Conservation (phyloP, 345 rosid species). For the Clausena lansium region DNA sequence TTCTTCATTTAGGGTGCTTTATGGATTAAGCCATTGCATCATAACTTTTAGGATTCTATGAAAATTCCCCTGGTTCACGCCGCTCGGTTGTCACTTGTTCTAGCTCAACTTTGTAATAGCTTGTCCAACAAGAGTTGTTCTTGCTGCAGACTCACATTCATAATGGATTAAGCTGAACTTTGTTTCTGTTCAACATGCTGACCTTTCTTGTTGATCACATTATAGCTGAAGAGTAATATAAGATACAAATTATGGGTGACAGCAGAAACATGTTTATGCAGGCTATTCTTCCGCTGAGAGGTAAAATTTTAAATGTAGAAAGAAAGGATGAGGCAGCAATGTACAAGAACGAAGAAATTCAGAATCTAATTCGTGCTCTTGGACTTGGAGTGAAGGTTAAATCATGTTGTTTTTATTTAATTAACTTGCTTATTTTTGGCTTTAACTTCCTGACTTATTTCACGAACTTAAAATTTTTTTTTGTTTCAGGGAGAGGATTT, state of each 20-base stretch:
- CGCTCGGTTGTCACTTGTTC: neutral
- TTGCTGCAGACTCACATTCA: neutral
- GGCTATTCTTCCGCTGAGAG: constrained; percentile 98
- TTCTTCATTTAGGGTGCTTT: neutral
- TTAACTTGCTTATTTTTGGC: neutral
- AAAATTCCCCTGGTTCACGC: neutral
- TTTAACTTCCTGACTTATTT: constrained; percentile 16
- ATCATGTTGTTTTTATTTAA: constrained; percentile 6
- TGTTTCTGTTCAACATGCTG: neutral
- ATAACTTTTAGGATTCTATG: neutral
- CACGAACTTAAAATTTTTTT: constrained; percentile 5
- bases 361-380: constrained; percentile 88
- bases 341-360: constrained; percentile 98
- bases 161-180: neutral
- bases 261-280: constrained; percentile 27
- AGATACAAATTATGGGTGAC: neutral
- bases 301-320: constrained; percentile 91
- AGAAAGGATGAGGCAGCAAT: constrained; percentile 96
- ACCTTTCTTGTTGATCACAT: neutral
- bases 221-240: neutral
- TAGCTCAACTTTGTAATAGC: neutral
- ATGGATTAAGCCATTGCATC: neutral
- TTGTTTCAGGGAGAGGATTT: constrained; percentile 86
- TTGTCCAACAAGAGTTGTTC: neutral
- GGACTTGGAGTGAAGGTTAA: constrained; percentile 96